Evolutionary conservation across 148 eudicot genomes (phyloP), one percentile per base, ranked within the genome.

Genomic region (Persicaria tinctoria): DNA sequence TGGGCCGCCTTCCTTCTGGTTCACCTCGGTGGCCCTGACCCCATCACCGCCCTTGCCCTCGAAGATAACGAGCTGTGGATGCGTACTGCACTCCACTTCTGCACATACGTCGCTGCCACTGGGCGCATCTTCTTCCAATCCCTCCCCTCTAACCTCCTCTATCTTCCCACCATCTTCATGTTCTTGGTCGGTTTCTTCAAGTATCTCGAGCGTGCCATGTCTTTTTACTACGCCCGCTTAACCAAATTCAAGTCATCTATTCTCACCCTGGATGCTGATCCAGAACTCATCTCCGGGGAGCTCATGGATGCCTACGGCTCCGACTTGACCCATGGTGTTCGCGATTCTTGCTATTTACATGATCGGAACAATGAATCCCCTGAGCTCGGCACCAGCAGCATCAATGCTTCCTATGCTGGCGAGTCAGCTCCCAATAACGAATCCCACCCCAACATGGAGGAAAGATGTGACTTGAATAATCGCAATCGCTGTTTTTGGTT

Each of bases 251-350:
- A 77, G 41, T 32, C 38, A 32, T 79, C 86, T 23, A 73, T 84
- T 70, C 82, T 81, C 44, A 76, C 77, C 38, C 2, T 32, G 48
- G 76, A 78, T 3, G 82, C 83, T 0, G 86, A 85, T 23, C 85
- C 86, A 0, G 82, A 83, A 18, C 80, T 85, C 12, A 80, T 81
- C 74, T 85, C 81, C 23, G 86, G 83, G 14, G 76, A 70, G 79
- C 79, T 84, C 75, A 75, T 86, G 84, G 82, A 80, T 54, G 78
- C 82, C 68, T 84, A 59, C 76, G 49, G 18, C 49, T 83, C 82
- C 55, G 82, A 78, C 72, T 71, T 72, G 76, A 75, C 18, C 3
- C 62, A 12, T 13, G 78, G 77, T 8, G 59, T 69, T 79, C 60
- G 81, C 46, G 16, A 75, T 53, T 46, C 66, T 44, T 41, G 57